These are phyloP conservation scores for Sphagnum contortum DNA, from an alignment of 225 moss, liverwort and hornwort species.

Conservation along the genomic window DNA sequence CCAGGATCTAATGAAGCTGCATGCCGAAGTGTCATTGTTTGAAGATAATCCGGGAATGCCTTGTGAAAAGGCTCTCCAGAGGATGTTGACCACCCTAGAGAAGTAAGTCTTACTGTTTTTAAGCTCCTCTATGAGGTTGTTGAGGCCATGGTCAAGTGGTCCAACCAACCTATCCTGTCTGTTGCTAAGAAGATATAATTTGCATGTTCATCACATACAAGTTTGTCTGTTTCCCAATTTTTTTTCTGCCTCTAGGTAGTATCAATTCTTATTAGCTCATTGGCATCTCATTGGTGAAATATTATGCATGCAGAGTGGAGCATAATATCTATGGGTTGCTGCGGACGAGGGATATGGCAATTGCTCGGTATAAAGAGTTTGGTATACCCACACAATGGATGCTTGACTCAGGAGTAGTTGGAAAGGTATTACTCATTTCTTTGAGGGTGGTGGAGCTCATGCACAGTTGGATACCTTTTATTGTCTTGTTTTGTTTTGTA, in stretches of 20 bases:
- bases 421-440: conserved; percentile 36
- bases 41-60: conserved; percentile 48
- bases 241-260: too few relatives aligned
- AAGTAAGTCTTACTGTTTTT: conserved; percentile 29
- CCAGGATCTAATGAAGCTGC: conserved; percentile 60
- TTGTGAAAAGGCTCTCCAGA: conserved; percentile 57
- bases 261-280: too few relatives aligned
- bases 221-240: too few relatives aligned
- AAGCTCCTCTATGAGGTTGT: too few relatives aligned
- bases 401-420: conserved; percentile 64
- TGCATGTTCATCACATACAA: too few relatives aligned
- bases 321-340: conserved; percentile 73
- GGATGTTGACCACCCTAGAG: conserved; percentile 57
- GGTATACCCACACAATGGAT: conserved; percentile 65
- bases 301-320: conserved; percentile 47
- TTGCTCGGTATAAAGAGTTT: conserved; percentile 68
- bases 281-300: too few relatives aligned
- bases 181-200: too few relatives aligned
- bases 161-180: too few relatives aligned
- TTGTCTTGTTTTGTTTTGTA: too few relatives aligned
- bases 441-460: too few relatives aligned
- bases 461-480: too few relatives aligned
- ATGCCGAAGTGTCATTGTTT: conserved; percentile 35
- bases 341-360: conserved; percentile 78
- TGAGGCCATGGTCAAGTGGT: too few relatives aligned